Percentiles rank a stretch among this genome's conserved stretches.
Evolutionary conservation across 1,284 basidiomycete genomes (phyloP).

Genomic region (Apiotrichum sp.): DNA sequence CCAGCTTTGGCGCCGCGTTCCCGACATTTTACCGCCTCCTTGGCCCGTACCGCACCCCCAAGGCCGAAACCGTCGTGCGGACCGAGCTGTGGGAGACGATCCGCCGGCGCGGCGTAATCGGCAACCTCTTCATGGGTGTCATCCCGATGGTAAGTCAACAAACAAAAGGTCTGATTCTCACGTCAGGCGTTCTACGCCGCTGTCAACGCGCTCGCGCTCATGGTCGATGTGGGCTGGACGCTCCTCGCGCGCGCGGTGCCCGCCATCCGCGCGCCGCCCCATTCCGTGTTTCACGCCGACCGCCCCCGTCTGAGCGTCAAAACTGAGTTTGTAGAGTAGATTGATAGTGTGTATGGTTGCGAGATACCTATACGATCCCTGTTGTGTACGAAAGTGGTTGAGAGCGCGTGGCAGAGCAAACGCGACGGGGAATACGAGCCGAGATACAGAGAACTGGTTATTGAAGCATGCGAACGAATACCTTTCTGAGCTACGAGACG

Average conservation of each 20-base stretch:
- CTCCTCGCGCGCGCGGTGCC: not conserved
- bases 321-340: too few species aligned
- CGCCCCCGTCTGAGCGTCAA: too few species aligned
- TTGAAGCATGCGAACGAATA: too few species aligned
- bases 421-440: too few species aligned
- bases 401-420: too few species aligned
- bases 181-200: not conserved
- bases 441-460: too few species aligned
- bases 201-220: not conserved
- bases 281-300: not conserved
- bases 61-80: slow-evolving; percentile 51
- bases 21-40: slow-evolving; percentile 58
- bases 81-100: slow-evolving; percentile 64
- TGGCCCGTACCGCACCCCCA: slow-evolving; percentile 52
- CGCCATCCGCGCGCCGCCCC: not conserved
- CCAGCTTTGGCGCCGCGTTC: slow-evolving; percentile 58
- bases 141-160: slow-evolving; percentile 51
- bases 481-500: too few species aligned
- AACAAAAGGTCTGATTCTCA: not conserved
- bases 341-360: too few species aligned
- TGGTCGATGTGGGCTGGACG: not conserved
- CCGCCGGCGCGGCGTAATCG: slow-evolving; percentile 54
- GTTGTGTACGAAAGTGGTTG: too few species aligned
- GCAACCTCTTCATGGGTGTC: slow-evolving; percentile 60
- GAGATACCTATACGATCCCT: too few species aligned